These are phyloP conservation scores for Blastocystis sp. DNA, from an alignment of 352 stramenopile genomes.

Conservation along the genomic window DNA sequence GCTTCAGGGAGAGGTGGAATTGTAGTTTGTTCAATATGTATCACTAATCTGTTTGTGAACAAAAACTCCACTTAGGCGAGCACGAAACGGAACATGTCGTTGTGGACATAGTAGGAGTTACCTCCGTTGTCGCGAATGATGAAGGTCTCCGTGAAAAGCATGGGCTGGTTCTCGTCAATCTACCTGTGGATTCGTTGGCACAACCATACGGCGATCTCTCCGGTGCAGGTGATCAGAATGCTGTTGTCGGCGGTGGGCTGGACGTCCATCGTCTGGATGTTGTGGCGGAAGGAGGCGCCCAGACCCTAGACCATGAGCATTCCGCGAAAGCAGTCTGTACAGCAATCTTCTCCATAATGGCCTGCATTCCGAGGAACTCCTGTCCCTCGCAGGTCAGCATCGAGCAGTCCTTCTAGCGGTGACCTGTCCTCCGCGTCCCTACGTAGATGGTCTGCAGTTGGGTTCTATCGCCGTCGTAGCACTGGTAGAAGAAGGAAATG, in stretches of 20 bases:
- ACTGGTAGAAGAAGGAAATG: conserved; percentile 51
- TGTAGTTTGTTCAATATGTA: background rate
- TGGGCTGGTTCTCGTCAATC: conserved; percentile 50
- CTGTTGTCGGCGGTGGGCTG: conserved; percentile 18
- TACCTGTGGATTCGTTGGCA: background rate
- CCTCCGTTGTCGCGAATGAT: conserved; percentile 22
- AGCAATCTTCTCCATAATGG: conserved; percentile 50
- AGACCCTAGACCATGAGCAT: background rate
- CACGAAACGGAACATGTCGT: conserved; percentile 56
- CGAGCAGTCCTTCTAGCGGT: conserved; percentile 10
- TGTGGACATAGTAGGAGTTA: conserved; percentile 44
- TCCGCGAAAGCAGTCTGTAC: background rate
- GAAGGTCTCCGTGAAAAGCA: conserved; percentile 47
- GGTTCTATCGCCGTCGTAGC: conserved; percentile 37
- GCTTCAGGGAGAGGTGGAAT: background rate
- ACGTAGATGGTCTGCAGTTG: conserved; percentile 13
- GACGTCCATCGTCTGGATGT: conserved; percentile 34
- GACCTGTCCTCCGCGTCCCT: background rate
- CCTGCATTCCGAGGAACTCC: conserved; percentile 28
- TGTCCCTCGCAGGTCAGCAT: conserved; percentile 54
- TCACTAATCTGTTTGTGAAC: background rate
- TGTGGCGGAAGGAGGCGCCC: conserved; percentile 4
- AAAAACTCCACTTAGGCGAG: conserved; percentile 11
- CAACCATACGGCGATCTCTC: background rate
- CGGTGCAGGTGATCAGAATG: conserved; percentile 38